Conservation (phyloP, 208 protist genomes). For the Naegleria gruberi region DNA sequence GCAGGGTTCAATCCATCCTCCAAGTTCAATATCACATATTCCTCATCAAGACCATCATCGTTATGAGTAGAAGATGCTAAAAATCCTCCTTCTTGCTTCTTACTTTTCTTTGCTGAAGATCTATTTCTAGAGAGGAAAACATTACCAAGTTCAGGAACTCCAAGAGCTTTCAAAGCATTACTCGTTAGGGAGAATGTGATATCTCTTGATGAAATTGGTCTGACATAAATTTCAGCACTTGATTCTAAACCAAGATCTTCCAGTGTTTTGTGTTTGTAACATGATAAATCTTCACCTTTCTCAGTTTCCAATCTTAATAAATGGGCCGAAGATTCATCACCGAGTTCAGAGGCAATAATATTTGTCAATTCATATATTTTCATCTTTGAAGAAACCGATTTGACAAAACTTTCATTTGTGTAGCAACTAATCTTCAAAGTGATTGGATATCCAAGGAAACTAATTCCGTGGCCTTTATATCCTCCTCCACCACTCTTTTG, state of each 20-base stretch:
- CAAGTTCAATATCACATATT: background rate
- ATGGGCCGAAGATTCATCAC: background rate
- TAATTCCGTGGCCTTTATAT: background rate
- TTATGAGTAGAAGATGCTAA: background rate
- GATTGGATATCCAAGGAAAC: background rate
- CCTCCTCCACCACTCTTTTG: background rate
- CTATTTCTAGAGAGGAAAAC: background rate
- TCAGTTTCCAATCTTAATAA: background rate
- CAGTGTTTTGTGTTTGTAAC: background rate
- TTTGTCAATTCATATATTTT: background rate
- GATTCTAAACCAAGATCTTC: background rate
- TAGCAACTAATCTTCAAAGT: background rate
- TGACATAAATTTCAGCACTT: background rate
- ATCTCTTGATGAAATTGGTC: background rate
- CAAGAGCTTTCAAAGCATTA: background rate
- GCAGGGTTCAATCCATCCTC: background rate
- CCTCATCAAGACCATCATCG: background rate
- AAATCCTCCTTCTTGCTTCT: background rate
- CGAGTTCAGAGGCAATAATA: background rate
- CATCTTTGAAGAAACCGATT: background rate
- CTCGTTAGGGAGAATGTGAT: background rate
- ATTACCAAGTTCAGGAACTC: background rate
- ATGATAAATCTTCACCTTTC: background rate
- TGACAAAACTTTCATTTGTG: background rate
- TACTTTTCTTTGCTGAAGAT: background rate